Percentiles rank a stretch among this genome's conserved stretches.
phyloP scores from a whole-genome alignment of 2,329 filamentous ascomycete species.

The Beauveria bassiana region DNA sequence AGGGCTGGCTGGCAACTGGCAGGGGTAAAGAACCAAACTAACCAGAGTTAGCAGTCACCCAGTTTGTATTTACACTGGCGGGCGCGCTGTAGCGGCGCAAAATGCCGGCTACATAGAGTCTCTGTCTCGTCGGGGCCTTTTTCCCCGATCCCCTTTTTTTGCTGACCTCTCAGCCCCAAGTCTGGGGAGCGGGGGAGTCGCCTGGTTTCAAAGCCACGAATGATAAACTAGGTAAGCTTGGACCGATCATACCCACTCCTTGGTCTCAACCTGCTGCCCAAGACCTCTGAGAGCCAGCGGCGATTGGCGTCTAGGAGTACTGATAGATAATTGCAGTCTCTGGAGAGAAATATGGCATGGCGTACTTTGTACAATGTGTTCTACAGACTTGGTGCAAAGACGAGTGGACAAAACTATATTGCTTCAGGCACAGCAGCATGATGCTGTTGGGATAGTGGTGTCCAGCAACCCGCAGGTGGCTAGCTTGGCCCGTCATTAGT shows the following conservation, averaged over 20 bases:
- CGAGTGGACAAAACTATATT: not conserved
- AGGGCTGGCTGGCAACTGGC: not conserved
- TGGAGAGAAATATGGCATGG: not conserved
- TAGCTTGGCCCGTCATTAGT: not conserved
- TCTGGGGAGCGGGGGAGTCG: not conserved
- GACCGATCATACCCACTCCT: constrained; percentile 1
- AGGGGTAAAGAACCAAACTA: not conserved
- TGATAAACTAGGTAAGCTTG: not conserved
- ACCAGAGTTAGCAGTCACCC: not conserved
- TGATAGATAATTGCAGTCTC: not conserved
- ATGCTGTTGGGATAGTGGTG: not conserved
- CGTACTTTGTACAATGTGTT: not conserved
- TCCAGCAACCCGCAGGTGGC: not conserved
- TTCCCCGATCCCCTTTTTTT: not conserved
- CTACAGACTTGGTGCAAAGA: not conserved
- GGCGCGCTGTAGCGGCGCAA: not conserved
- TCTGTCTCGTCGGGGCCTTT: not conserved
- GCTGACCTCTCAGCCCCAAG: not conserved
- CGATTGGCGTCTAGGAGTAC: not conserved
- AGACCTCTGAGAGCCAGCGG: not conserved
- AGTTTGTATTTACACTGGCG: not conserved
- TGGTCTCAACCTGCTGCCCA: not conserved
- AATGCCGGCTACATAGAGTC: not conserved
- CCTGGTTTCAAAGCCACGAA: not conserved
- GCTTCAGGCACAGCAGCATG: not conserved